Conservation (phyloP, 2,329 filamentous ascomycete species). For the Gyromitra esculenta region DNA sequence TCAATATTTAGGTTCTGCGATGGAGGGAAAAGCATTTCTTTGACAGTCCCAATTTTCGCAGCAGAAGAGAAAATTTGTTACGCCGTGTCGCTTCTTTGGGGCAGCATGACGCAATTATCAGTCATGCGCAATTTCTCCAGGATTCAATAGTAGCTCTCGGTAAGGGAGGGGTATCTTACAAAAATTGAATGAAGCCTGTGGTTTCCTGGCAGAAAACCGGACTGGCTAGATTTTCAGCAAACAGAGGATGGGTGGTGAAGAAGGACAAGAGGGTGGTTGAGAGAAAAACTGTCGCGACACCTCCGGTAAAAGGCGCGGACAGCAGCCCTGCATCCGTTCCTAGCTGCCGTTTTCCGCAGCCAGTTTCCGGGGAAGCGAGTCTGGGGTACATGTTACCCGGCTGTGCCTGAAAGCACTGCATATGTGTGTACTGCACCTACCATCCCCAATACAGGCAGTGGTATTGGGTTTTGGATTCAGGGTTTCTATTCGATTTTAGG, state of each 20-base stretch:
- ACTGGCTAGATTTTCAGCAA: background rate
- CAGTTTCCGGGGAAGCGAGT: conserved; percentile 2
- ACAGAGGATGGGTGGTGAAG: background rate
- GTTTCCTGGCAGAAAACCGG: background rate
- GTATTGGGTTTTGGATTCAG: background rate
- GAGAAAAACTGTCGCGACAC: background rate
- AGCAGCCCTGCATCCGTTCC: background rate
- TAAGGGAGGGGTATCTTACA: background rate
- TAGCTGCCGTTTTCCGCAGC: background rate
- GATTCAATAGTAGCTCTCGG: background rate
- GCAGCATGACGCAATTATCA: conserved; percentile 12
- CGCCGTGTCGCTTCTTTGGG: background rate
- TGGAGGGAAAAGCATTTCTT: conserved; percentile 64
- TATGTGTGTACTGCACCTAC: too few species aligned
- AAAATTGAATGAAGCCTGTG: background rate
- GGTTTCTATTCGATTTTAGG: background rate
- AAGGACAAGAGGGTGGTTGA: too few species aligned
- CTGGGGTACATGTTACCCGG: conserved; percentile 8
- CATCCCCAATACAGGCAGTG: background rate
- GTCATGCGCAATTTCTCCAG: background rate
- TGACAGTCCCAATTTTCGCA: background rate
- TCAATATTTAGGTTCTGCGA: conserved; percentile 73
- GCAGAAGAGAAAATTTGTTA: background rate
- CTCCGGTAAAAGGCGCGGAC: conserved; percentile 2
- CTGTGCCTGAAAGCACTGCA: background rate